phyloP scores from a whole-genome alignment of 495 filamentous ascomycete genomes.

The Penicillium soppii region DNA sequence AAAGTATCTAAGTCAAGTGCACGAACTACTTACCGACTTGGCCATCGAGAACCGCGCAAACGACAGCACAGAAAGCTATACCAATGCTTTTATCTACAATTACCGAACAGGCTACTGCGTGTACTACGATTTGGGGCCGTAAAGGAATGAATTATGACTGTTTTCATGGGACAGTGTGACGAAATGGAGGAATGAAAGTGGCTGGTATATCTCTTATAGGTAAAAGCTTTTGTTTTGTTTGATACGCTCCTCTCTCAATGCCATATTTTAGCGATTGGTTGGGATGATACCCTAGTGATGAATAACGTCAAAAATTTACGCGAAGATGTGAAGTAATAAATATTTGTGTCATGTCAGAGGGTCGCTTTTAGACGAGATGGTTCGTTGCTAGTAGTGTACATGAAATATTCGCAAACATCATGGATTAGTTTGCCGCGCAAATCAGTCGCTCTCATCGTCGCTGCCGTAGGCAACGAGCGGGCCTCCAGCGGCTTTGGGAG shows the following conservation, averaged over 20 bases:
- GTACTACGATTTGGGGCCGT: constrained; percentile 65
- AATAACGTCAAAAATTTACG: constrained; percentile 18
- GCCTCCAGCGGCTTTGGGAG: constrained; percentile 43
- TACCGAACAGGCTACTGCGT: constrained; percentile 73
- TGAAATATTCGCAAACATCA: constrained; percentile 15
- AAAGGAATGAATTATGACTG: constrained; percentile 26
- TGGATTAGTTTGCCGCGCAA: not conserved
- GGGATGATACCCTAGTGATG: constrained; percentile 33
- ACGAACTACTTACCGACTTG: constrained; percentile 68
- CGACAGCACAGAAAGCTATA: constrained; percentile 48
- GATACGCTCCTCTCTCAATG: constrained; percentile 21
- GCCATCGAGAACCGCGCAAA: constrained; percentile 47
- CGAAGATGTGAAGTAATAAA: constrained; percentile 8
- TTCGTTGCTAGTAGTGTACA: constrained; percentile 43
- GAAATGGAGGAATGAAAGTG: not conserved
- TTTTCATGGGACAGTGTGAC: not conserved
- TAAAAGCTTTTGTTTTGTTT: constrained; percentile 10
- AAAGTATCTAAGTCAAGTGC: constrained; percentile 82
- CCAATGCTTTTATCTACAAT: constrained; percentile 80
- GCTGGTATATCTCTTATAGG: constrained; percentile 7
- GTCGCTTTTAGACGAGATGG: constrained; percentile 25
- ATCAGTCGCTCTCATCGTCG: constrained; percentile 73
- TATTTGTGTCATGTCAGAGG: constrained; percentile 10
- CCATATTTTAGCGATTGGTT: constrained; percentile 25
- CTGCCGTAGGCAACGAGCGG: constrained; percentile 88